Evolutionary conservation across 768 basidiomycete species (phyloP), one percentile per base, ranked within the genome.

Genomic region (Leccinum variicolor): DNA sequence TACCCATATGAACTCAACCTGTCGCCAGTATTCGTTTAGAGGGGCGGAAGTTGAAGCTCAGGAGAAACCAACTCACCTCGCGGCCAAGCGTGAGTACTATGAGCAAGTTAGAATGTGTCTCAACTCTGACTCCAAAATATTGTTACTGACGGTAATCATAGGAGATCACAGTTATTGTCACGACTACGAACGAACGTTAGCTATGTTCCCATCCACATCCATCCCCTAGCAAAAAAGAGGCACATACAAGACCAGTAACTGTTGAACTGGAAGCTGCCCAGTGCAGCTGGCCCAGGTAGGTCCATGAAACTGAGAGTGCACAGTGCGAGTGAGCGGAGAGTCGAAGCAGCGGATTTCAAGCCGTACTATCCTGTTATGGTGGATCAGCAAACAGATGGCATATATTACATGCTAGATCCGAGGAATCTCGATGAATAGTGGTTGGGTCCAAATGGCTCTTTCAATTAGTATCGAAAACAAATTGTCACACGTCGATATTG

Each of bases 121-220:
- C 13, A 8, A 47, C 52, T 54, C 26, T 49, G 47, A 41, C n/a
- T 21, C 17, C 23, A 21, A 28, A 29, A 29, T 10, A 17, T 48
- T 11, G 25, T 28, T 23, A 54, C 58, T 59, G 8, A 59, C 58
- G 11, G 11, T 59, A 59, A 21, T 59, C 58, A 21, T 59, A 59
- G 15, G 23, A 54, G 39, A 59, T 21, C 15, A 21, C 31, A 13
- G 53, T 59, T 28, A 59, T 51, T 9, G 36, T 34, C 33, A 49
- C 58, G 17, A 55, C 58, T 59, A 54, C 17, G 50, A 53, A 23
- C 13, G 21, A n/a, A 17, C 25, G 2, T 39, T n/a, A 29, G 48
- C 17, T 29, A 14, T 25, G 8, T 19, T 25, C 25, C 28, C n/a
- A 13, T 49, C 28, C 15, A 15, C 17, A 21, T 46, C 48, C 48